A percentile compares a stretch with the other conserved stretches of the same genome.
Conservation (phyloP, 345 rosid species). For the Bruguiera gymnorhiza region DNA sequence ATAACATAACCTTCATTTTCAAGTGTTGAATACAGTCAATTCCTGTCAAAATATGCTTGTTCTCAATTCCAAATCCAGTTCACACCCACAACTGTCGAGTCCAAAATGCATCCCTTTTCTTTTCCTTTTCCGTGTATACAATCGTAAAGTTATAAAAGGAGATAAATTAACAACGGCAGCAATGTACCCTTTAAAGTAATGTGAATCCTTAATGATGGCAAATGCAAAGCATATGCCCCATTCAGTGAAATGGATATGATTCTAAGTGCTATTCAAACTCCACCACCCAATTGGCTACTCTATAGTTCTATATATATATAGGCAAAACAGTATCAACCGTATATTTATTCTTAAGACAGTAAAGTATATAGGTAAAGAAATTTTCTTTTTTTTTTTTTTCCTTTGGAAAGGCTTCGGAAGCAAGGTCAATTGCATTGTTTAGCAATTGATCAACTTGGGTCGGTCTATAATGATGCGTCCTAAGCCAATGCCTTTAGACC, state of each 20-base stretch:
- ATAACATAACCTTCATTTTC: too few species aligned
- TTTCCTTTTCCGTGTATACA: too few species aligned
- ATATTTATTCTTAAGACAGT: not conserved
- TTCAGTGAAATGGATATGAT: slow-evolving; percentile 16
- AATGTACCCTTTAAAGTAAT: not conserved
- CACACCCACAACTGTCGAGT: too few species aligned
- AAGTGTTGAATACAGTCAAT: too few species aligned
- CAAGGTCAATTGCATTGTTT: slow-evolving; percentile 13
- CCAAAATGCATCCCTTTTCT: too few species aligned
- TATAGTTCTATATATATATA: not conserved
- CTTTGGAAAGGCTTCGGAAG: not conserved
- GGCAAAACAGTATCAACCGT: slow-evolving; percentile 23
- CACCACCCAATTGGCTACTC: slow-evolving; percentile 6
- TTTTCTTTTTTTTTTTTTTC: not conserved
- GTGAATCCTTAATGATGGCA: not conserved
- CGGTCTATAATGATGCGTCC: slow-evolving; percentile 3
- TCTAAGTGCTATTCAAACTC: slow-evolving; percentile 12
- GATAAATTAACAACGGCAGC: not conserved
- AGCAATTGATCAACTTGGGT: not conserved
- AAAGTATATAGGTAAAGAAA: not conserved
- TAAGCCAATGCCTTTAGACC: not conserved
- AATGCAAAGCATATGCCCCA: slow-evolving; percentile 1
- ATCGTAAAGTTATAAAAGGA: not conserved
- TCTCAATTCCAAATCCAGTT: too few species aligned
- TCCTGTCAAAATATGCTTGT: too few species aligned